Evolutionary conservation across 192 early-diverging fungal genomes (phyloP).

Genomic region (Coemansia sp.): DNA sequence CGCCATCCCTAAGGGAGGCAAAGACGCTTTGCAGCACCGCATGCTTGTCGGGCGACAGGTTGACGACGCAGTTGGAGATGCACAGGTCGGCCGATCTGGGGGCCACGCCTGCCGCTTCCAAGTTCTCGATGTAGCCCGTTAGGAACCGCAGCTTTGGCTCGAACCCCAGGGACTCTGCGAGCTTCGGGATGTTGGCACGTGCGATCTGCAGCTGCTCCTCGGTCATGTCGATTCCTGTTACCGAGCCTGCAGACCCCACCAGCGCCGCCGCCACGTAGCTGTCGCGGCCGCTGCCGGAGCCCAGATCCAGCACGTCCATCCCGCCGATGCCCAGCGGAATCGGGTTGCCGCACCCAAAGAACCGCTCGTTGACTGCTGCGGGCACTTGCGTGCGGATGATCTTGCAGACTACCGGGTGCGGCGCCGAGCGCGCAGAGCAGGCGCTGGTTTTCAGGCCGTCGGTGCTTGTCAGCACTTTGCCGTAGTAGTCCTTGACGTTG

Average conservation of each 20-base stretch:
- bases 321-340: constrained; percentile 52
- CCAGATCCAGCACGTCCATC: constrained; percentile 50
- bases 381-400: constrained; percentile 28
- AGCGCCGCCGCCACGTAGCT: constrained; percentile 55
- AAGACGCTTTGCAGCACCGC: constrained; percentile 48
- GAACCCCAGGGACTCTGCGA: constrained; percentile 39
- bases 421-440: constrained; percentile 11
- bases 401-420: background rate
- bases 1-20: constrained; percentile 35
- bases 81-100: constrained; percentile 47
- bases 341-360: constrained; percentile 53
- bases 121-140: constrained; percentile 53
- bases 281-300: constrained; percentile 54
- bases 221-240: constrained; percentile 57
- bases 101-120: constrained; percentile 27
- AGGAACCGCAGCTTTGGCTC: constrained; percentile 45
- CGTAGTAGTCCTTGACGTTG: constrained; percentile 39
- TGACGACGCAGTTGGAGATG: constrained; percentile 55
- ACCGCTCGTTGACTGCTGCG: constrained; percentile 37
- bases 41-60: constrained; percentile 57
- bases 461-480: constrained; percentile 27
- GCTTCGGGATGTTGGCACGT: constrained; percentile 23
- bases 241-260: constrained; percentile 46
- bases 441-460: constrained; percentile 38
- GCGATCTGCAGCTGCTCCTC: constrained; percentile 54